Evolutionary conservation across 768 basidiomycete genomes (phyloP), one percentile per base, ranked within the genome.

Genomic region (Phylloporus sp.): DNA sequence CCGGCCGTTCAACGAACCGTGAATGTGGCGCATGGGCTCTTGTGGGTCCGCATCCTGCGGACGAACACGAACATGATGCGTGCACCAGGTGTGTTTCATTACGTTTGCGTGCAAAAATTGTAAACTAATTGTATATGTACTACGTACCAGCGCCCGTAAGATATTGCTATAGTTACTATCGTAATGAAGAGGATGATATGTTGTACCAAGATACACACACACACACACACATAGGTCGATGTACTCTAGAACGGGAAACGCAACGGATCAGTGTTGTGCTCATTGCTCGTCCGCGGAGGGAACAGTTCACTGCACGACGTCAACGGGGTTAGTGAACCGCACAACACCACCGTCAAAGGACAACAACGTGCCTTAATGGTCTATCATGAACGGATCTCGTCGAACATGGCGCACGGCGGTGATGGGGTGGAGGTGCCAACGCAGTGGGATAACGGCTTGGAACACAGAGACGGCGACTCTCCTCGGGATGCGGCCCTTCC

Each of bases 401-500:
- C n/a, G 52, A 52, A 13, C 55, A 60, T 42, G 49, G 44, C 28
- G 52, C 56, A 15, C 58, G 60, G 56, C 58, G 58, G 49, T 62
- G 50, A 48, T 62, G 58, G 2, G 63, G 65, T 24, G 63, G 63
- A 42, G 63, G 63, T 43, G 63, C 53, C 48, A 65, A 37, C 36
- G 46, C 51, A 22, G 49, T 29, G 10, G 61, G 42, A 47, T 55
- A 64, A 18, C 24, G 34, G 27, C 42, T 47, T 28, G 42, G 34
- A 17, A 28, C 49, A 9, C 48, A 36, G 17, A 26, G 28, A 22
- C 10, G 46, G 52, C 36, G 40, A 52, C 47, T 53, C 50, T 56
- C 62, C 56, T 58, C 58, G 47, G 53, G 41, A 26, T 22, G 46
- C 7, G 26, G 28, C 6, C 44, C 38, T 32, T 64, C 64, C 21